Evolutionary conservation across 169 alveolate species (phyloP).

Genomic region (Cryptosporidium sp.): DNA sequence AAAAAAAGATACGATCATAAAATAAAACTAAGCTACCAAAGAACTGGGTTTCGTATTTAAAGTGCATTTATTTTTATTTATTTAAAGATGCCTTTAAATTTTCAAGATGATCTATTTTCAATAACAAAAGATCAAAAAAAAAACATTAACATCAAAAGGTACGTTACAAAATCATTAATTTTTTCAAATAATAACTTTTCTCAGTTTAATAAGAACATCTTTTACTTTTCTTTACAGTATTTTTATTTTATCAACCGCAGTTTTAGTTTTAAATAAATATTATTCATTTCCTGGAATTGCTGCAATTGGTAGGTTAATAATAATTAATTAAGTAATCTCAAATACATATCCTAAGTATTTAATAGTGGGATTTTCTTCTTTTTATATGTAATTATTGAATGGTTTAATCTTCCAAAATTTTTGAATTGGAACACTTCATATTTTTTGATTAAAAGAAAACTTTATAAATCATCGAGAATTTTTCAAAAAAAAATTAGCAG

Average conservation of each 20-base stretch:
- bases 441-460: conserved; percentile 2
- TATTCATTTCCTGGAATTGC: conserved; percentile 39
- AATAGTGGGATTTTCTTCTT: conserved; percentile 10
- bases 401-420: conserved; percentile 25
- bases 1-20: background rate
- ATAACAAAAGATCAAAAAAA: conserved; percentile 21
- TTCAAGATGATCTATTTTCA: conserved; percentile 18
- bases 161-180: background rate
- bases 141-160: conserved; percentile 22
- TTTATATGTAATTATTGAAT: conserved; percentile 24
- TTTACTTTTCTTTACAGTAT: conserved; percentile 33
- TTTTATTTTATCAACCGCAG: conserved; percentile 49
- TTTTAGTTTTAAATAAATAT: conserved; percentile 23
- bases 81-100: background rate
- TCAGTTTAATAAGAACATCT: conserved; percentile 10
- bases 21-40: background rate
- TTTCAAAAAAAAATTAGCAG: background rate
- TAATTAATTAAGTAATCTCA: background rate
- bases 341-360: background rate
- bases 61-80: background rate
- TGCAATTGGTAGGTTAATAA: conserved; percentile 11
- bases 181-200: background rate
- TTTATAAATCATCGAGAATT: background rate
- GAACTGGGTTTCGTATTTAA: background rate
- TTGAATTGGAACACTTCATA: conserved; percentile 6